Conservation (phyloP, 441 rosid species). For the Adansonia madagascariensis region DNA sequence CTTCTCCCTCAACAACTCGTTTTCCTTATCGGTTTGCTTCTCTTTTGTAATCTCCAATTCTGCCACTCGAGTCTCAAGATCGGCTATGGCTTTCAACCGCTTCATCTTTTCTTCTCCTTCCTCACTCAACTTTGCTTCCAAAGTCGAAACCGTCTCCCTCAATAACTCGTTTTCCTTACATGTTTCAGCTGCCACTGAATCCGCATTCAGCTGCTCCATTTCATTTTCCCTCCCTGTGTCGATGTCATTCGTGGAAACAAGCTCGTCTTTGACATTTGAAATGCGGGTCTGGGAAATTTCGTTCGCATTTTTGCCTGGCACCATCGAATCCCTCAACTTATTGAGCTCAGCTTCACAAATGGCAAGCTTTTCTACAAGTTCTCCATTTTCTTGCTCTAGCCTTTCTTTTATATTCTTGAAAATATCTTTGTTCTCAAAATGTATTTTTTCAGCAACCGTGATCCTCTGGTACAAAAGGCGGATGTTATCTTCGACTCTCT, state of each 20-base stretch:
- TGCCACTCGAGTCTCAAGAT: conserved; percentile 40
- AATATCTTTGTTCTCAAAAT: conserved; percentile 56
- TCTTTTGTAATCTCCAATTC: conserved; percentile 43
- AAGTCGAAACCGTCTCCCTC: conserved; percentile 42
- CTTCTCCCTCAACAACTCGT: conserved; percentile 47
- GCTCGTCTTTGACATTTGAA: conserved; percentile 41
- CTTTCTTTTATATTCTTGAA: conserved; percentile 20
- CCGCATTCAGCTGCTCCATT: conserved; percentile 29
- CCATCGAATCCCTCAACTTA: conserved; percentile 41
- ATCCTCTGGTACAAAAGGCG: conserved; percentile 61
- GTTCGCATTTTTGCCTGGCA: conserved; percentile 30
- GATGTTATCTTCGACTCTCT: conserved; percentile 69
- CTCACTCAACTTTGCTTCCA: conserved; percentile 46
- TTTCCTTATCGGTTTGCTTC: conserved; percentile 24
- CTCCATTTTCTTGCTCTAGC: conserved; percentile 44
- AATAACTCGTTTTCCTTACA: conserved; percentile 42
- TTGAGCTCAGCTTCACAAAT: conserved; percentile 43
- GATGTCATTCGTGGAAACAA: conserved; percentile 48
- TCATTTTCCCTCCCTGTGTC: conserved; percentile 39
- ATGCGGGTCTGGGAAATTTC: conserved; percentile 30
- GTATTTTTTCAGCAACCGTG: conserved; percentile 73
- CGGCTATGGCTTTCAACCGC: conserved; percentile 30
- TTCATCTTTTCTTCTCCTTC: conserved; percentile 44
- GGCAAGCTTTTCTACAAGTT: conserved; percentile 33
- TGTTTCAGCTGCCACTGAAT: conserved; percentile 28